Evolutionary conservation across 148 eudicot genomes (phyloP).

Genomic region (Amaranthus palmeri): DNA sequence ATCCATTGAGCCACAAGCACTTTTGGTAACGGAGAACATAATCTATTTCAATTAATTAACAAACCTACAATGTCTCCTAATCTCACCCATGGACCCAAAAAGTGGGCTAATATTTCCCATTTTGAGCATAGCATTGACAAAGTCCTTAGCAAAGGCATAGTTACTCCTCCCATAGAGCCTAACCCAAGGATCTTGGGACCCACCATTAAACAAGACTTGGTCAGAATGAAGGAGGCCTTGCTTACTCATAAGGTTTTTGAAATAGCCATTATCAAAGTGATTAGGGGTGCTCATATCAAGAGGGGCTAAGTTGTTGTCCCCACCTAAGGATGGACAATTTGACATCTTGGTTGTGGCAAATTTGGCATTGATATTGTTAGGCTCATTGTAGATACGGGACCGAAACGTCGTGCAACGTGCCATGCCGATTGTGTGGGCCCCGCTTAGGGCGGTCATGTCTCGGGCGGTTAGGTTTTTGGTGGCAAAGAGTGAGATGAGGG

Average conservation of each 20-base stretch:
- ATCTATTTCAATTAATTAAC: constrained; percentile 22
- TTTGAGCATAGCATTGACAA: constrained; percentile 38
- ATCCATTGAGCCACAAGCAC: too few species aligned
- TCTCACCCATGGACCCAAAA: constrained; percentile 44
- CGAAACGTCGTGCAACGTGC: constrained; percentile 40
- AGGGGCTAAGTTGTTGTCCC: constrained; percentile 39
- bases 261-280: constrained; percentile 38
- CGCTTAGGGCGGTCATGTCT: constrained; percentile 50
- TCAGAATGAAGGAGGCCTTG: constrained; percentile 56
- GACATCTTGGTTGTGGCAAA: constrained; percentile 24
- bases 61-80: constrained; percentile 47
- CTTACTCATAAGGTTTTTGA: constrained; percentile 25
- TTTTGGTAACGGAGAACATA: not conserved
- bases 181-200: constrained; percentile 36
- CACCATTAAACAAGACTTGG: constrained; percentile 43
- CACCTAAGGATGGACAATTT: constrained; percentile 33
- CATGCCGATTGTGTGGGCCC: constrained; percentile 52
- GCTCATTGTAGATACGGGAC: constrained; percentile 39
- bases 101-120: constrained; percentile 48
- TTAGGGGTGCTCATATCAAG: constrained; percentile 33
- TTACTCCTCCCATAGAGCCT: constrained; percentile 29
- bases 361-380: constrained; percentile 23
- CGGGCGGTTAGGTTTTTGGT: constrained; percentile 33
- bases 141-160: constrained; percentile 33
- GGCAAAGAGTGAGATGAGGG: constrained; percentile 33